phyloP scores from a whole-genome alignment of 2,329 filamentous ascomycete genomes.

The Furcasterigmium furcatum region DNA sequence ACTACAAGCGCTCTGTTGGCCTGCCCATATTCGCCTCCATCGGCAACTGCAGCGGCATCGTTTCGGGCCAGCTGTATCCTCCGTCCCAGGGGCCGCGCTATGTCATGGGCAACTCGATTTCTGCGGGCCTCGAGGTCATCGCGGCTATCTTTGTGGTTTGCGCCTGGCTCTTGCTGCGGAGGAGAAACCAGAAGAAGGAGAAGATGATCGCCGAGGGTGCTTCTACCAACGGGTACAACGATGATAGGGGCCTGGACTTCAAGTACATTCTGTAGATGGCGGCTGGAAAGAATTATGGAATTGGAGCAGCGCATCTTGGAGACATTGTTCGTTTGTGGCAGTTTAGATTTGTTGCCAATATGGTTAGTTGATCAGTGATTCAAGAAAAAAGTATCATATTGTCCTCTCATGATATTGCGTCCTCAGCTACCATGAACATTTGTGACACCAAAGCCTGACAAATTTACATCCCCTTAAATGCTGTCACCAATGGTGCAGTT shows the following conservation, averaged over 20 bases:
- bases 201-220: conserved; percentile 5
- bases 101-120: conserved; percentile 12
- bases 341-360: no score
- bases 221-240: conserved; percentile 5
- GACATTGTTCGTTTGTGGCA: no score
- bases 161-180: conserved; percentile 1
- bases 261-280: conserved; percentile 1
- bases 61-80: conserved; percentile 6
- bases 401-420: no score
- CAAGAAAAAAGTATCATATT: no score
- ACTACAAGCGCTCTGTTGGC: conserved; percentile 12
- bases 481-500: not conserved
- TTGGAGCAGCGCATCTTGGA: no score
- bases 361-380: no score
- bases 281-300: no score
- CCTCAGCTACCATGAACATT: no score
- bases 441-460: no score
- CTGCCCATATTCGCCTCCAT: conserved; percentile 10
- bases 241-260: conserved; percentile 2
- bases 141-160: not conserved
- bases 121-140: conserved; percentile 19
- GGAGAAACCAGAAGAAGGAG: conserved; percentile 5
- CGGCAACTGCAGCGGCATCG: conserved; percentile 9
- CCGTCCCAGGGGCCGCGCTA: conserved; percentile 13
- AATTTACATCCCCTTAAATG: no score